Evolutionary conservation across 2,329 filamentous ascomycete genomes (phyloP).

Genomic region (Colletotrichum siamense): DNA sequence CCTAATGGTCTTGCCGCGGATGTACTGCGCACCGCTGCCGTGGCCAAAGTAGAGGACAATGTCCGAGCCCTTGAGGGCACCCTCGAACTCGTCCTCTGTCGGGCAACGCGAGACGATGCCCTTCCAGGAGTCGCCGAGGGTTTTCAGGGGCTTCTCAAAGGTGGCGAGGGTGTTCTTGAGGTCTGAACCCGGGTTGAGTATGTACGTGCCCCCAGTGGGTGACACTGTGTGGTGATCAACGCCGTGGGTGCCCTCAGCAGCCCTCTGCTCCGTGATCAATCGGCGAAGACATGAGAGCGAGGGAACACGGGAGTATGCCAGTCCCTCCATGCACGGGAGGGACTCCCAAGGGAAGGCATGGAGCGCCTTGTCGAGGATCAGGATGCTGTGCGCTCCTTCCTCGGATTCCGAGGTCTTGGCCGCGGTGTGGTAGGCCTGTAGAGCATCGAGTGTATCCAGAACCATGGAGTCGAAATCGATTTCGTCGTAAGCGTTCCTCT

Average conservation of each 20-base stretch:
- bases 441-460: constrained; percentile 83
- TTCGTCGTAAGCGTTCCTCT: constrained; percentile 96
- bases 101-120: constrained; percentile 73
- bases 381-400: constrained; percentile 72
- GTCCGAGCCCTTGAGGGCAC: constrained; percentile 68
- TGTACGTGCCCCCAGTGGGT: constrained; percentile 68
- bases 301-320: constrained; percentile 85
- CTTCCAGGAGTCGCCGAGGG: constrained; percentile 74
- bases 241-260: not conserved
- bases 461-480: constrained; percentile 95
- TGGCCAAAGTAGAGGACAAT: constrained; percentile 95
- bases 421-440: constrained; percentile 76
- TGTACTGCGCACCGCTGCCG: constrained; percentile 93
- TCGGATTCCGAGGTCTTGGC: constrained; percentile 45
- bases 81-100: constrained; percentile 77
- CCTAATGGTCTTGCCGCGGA: constrained; percentile 83
- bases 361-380: constrained; percentile 89
- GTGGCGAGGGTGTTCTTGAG: constrained; percentile 79
- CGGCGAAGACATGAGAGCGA: constrained; percentile 84
- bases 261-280: constrained; percentile 64
- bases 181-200: constrained; percentile 90
- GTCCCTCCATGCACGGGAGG: constrained; percentile 79
- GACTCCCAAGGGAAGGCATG: constrained; percentile 97
- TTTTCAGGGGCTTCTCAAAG: constrained; percentile 71
- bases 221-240: constrained; percentile 54